These are phyloP conservation scores for Mortierella sp. DNA, from an alignment of 371 early-diverging fungal genomes.

Conservation along the genomic window DNA sequence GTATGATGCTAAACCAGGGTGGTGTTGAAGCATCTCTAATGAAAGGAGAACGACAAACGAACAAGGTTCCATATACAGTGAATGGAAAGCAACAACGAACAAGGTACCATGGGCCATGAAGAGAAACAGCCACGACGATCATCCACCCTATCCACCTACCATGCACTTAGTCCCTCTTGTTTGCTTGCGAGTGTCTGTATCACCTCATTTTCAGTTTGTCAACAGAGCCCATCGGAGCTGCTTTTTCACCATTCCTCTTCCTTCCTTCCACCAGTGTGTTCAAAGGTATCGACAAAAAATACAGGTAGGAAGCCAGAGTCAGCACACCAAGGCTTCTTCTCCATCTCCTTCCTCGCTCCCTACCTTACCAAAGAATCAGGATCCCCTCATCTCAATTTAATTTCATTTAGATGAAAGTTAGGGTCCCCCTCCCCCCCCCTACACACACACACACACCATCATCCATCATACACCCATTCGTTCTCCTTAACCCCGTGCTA, in stretches of 20 bases:
- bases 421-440: background rate
- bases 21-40: no score
- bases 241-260: background rate
- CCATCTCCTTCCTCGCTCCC: background rate
- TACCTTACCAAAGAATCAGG: background rate
- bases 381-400: background rate
- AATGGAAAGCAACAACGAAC: background rate
- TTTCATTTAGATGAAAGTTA: background rate
- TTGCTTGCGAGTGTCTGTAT: background rate
- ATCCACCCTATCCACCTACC: background rate
- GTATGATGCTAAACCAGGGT: no score
- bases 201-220: background rate
- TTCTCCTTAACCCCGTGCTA: background rate
- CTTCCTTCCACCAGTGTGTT: background rate
- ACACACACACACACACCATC: background rate
- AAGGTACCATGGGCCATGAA: no score
- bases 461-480: background rate
- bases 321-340: background rate
- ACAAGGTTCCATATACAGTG: background rate
- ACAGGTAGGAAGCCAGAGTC: background rate
- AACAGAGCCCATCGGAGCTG: conserved; percentile 7
- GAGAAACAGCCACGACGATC: background rate
- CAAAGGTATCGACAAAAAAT: background rate
- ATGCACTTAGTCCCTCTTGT: background rate
- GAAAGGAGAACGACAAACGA: background rate